Evolutionary conservation across 192 early-diverging fungal genomes (phyloP).

Genomic region (Gamsiella multidivaricata): DNA sequence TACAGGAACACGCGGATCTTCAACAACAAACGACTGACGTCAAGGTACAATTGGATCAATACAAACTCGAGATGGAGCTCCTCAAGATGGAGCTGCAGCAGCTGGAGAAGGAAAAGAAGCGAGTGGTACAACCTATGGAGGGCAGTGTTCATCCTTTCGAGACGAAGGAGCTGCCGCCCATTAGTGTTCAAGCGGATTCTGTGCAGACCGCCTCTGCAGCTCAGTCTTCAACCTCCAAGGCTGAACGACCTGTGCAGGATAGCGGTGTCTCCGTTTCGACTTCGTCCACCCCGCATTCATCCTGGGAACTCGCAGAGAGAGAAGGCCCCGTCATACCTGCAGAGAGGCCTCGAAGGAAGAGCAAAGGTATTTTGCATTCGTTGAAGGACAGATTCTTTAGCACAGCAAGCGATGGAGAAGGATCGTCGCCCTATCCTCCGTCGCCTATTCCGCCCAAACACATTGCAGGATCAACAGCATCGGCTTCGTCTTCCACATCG

Average conservation of each 20-base stretch:
- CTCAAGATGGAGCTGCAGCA: constrained; percentile 38
- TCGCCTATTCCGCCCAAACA: constrained; percentile 37
- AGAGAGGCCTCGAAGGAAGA: constrained; percentile 45
- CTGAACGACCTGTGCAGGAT: constrained; percentile 33
- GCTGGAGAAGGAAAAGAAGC: constrained; percentile 26
- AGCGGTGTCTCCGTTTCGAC: constrained; percentile 49
- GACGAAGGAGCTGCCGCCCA: constrained; percentile 44
- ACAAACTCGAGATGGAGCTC: constrained; percentile 39
- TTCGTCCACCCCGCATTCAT: constrained; percentile 42
- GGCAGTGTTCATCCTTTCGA: constrained; percentile 27
- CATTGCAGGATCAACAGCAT: constrained; percentile 13
- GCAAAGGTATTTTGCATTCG: constrained; percentile 44
- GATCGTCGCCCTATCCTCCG: constrained; percentile 27
- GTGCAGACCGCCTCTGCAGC: background rate
- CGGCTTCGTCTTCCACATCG: constrained; percentile 43
- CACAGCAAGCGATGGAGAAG: constrained; percentile 18
- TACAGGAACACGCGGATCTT: constrained; percentile 18
- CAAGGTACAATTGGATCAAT: constrained; percentile 28
- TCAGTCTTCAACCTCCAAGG: background rate
- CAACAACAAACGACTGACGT: constrained; percentile 22
- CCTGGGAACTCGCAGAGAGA: constrained; percentile 46
- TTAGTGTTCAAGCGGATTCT: background rate
- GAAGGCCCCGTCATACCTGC: constrained; percentile 10
- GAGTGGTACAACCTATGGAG: background rate
- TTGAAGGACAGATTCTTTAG: constrained; percentile 49